Conservation (phyloP, 805 yeast species). For the Starmerella stigmatis region DNA sequence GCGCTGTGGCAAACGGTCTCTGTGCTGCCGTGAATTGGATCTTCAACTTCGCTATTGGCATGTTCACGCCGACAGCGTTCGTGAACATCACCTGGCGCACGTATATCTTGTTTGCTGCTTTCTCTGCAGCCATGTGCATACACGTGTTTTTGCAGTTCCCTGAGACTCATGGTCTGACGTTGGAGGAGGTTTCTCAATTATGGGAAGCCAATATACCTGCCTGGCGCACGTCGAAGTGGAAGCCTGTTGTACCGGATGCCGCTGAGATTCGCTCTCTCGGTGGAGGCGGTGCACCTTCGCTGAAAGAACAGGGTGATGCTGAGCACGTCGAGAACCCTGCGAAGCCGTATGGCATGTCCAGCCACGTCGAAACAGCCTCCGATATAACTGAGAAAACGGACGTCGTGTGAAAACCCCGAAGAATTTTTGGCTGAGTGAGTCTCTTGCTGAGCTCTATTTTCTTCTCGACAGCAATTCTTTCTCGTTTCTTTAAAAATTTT, state of each 20-base stretch:
- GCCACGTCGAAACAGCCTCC: background rate
- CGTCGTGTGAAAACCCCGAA: too few relatives aligned
- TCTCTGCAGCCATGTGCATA: constrained; percentile 31
- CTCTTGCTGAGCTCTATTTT: too few relatives aligned
- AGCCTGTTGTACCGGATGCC: constrained; percentile 19
- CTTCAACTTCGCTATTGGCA: constrained; percentile 63
- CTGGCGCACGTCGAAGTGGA: constrained; percentile 23
- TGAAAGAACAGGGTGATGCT: constrained; percentile 1
- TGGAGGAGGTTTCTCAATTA: constrained; percentile 59
- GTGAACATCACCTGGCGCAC: constrained; percentile 51
- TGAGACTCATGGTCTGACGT: constrained; percentile 57
- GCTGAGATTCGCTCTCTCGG: constrained; percentile 24
- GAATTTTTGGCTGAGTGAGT: too few relatives aligned
- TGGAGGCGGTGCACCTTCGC: constrained; percentile 29
- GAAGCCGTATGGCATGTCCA: background rate
- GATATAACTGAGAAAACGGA: background rate
- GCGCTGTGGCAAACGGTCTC: constrained; percentile 63
- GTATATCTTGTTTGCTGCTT: constrained; percentile 35
- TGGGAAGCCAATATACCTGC: constrained; percentile 33
- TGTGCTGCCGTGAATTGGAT: constrained; percentile 73
- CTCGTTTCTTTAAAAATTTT: too few relatives aligned
- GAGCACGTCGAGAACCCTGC: background rate
- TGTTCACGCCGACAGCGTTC: constrained; percentile 47
- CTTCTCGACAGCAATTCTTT: too few relatives aligned
- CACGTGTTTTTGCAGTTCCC: constrained; percentile 47